Conservation (phyloP, 78 protist species). For the Dictyostelium intermedium region DNA sequence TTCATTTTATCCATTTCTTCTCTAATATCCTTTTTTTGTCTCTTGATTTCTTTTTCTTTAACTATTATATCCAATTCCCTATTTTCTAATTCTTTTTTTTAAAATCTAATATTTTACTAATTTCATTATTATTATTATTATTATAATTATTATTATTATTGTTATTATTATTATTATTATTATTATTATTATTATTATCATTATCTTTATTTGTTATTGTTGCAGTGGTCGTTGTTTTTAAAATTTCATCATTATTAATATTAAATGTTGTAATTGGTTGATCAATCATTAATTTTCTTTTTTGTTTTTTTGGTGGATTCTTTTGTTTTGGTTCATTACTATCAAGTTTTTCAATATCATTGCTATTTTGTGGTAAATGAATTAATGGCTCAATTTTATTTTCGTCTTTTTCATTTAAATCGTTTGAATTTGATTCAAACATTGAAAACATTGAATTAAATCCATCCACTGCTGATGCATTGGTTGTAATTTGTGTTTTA, state of each 20-base stretch:
- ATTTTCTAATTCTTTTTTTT: conserved; percentile 43
- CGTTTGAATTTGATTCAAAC: conserved; percentile 12
- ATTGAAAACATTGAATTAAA: conserved; percentile 57
- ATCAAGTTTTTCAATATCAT: not conserved
- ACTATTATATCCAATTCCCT: conserved; percentile 43
- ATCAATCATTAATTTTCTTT: not conserved
- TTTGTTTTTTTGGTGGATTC: conserved; percentile 10
- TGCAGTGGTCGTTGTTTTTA: too few species aligned
- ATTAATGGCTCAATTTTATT: not conserved
- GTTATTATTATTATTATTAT: not conserved
- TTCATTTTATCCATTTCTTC: conserved; percentile 10
- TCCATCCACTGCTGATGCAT: conserved; percentile 11
- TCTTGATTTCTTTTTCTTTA: conserved; percentile 43
- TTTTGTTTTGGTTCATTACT: not conserved
- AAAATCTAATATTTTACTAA: not conserved
- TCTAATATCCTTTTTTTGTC: conserved; percentile 38
- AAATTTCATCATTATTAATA: too few species aligned
- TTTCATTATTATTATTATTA: not conserved
- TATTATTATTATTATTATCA: not conserved
- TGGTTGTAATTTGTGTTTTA: not conserved
- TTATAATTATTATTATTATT: not conserved
- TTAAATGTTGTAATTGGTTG: not conserved
- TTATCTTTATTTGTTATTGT: not conserved
- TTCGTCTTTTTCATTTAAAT: not conserved
- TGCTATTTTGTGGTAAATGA: not conserved